Conservation (phyloP, 1,284 basidiomycete genomes). For the Ganoderma sinense region DNA sequence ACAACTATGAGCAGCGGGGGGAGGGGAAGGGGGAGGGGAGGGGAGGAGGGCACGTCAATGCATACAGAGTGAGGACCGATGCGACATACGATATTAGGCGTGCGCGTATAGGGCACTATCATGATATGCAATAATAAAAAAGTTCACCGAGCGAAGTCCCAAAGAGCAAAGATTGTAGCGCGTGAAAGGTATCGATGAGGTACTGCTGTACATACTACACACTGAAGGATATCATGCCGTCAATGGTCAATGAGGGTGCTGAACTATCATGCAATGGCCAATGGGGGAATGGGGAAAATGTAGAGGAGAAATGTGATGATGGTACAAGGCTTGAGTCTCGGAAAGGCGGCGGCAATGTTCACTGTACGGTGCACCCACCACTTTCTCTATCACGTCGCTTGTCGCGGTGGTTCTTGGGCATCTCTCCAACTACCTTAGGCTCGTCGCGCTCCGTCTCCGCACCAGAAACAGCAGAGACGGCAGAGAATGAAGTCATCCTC, state of each 20-base stretch:
- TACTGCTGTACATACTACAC: conserved; percentile 28
- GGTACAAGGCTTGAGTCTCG: not conserved
- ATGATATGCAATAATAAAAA: conserved; percentile 32
- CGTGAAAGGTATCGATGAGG: conserved; percentile 29
- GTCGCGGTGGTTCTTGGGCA: conserved; percentile 28
- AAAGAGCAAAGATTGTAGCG: conserved; percentile 26
- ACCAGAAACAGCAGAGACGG: conserved; percentile 34
- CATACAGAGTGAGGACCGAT: conserved; percentile 13
- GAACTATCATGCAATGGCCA: conserved; percentile 2
- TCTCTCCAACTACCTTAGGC: conserved; percentile 27
- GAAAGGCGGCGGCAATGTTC: conserved; percentile 9
- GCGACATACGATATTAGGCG: conserved; percentile 28
- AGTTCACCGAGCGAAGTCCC: conserved; percentile 26
- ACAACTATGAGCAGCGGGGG: conserved; percentile 1
- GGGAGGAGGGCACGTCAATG: conserved; percentile 8
- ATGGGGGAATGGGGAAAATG: conserved; percentile 2
- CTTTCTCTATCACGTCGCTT: conserved; percentile 34
- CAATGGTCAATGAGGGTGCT: conserved; percentile 20
- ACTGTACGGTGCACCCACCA: conserved; percentile 34
- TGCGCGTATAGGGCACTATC: conserved; percentile 28
- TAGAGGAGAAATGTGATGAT: not conserved
- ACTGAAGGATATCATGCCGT: conserved; percentile 28
- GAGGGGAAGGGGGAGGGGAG: not conserved
- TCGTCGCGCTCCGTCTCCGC: conserved; percentile 38
- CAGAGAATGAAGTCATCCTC: conserved; percentile 41